Evolutionary conservation across 345 rosid species (phyloP).

Genomic region (Linum tenue): DNA sequence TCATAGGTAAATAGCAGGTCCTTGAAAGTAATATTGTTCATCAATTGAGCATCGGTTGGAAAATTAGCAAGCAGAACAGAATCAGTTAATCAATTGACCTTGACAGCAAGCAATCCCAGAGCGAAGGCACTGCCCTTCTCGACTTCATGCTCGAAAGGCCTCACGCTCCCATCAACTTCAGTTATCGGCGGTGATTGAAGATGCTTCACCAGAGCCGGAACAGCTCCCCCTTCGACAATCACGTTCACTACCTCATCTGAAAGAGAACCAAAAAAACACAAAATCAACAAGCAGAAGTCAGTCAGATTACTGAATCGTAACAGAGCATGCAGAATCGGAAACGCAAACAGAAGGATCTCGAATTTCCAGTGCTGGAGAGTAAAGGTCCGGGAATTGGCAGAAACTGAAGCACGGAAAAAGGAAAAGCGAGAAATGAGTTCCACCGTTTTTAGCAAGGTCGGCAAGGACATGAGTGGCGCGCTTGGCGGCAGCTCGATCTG

Average conservation of each 20-base stretch:
- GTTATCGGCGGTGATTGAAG: slow-evolving; percentile 59
- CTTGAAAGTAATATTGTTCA: background rate
- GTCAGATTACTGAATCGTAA: background rate
- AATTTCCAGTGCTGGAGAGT: slow-evolving; percentile 1
- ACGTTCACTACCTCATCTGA: slow-evolving; percentile 92
- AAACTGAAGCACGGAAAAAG: background rate
- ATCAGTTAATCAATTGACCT: slow-evolving; percentile 35
- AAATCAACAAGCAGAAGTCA: background rate
- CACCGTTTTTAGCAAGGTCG: slow-evolving; percentile 95
- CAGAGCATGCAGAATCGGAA: slow-evolving; percentile 6
- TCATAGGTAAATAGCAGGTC: background rate
- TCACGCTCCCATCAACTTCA: slow-evolving; percentile 39
- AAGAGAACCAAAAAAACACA: slow-evolving; percentile 1
- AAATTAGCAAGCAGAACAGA: slow-evolving; percentile 6
- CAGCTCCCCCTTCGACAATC: slow-evolving; percentile 94
- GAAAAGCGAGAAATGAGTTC: background rate
- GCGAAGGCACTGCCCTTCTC: slow-evolving; percentile 99
- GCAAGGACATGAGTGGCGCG: slow-evolving; percentile 97
- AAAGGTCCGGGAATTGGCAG: too few relatives aligned
- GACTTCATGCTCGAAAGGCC: slow-evolving; percentile 89
- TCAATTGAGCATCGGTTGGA: background rate
- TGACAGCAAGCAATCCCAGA: slow-evolving; percentile 88
- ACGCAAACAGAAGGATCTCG: slow-evolving; percentile 8
- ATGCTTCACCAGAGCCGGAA: slow-evolving; percentile 91
- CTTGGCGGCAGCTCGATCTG: slow-evolving; percentile 91